These are phyloP conservation scores for Boletus fagicola DNA, from an alignment of 768 basidiomycete genomes.

Conservation along the genomic window DNA sequence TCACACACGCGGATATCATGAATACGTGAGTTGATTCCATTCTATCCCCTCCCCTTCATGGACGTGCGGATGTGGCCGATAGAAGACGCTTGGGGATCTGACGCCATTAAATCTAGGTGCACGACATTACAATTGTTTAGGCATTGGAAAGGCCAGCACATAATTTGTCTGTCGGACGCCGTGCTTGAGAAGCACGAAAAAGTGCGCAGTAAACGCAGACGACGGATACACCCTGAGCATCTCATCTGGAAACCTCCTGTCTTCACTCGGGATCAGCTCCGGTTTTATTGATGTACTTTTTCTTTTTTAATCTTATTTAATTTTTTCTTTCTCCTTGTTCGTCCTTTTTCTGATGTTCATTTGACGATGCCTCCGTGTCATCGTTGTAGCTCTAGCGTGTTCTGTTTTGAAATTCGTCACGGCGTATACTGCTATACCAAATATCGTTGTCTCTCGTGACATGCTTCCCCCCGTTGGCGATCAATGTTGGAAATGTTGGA, in stretches of 20 bases:
- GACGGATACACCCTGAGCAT: slow-evolving; percentile 74
- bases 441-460: slow-evolving; percentile 3
- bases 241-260: slow-evolving; percentile 95
- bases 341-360: not conserved
- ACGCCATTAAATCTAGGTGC: slow-evolving; percentile 54
- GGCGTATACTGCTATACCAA: slow-evolving; percentile 16
- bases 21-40: slow-evolving; percentile 76
- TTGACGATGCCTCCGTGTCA: slow-evolving; percentile 8
- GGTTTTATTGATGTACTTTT: slow-evolving; percentile 46
- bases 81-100: slow-evolving; percentile 5
- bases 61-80: not conserved
- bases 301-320: not conserved
- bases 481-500: not conserved
- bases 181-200: slow-evolving; percentile 91
- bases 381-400: slow-evolving; percentile 28
- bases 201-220: slow-evolving; percentile 70
- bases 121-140: slow-evolving; percentile 94
- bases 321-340: not conserved
- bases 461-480: not conserved
- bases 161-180: slow-evolving; percentile 87
- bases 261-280: slow-evolving; percentile 85
- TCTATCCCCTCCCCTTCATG: not conserved
- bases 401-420: slow-evolving; percentile 7
- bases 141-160: slow-evolving; percentile 92
- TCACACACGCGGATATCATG: slow-evolving; percentile 95